Base-by-base conservation (phyloP, 164 flowering plant species). In the Liriodendron chinense region DNA sequence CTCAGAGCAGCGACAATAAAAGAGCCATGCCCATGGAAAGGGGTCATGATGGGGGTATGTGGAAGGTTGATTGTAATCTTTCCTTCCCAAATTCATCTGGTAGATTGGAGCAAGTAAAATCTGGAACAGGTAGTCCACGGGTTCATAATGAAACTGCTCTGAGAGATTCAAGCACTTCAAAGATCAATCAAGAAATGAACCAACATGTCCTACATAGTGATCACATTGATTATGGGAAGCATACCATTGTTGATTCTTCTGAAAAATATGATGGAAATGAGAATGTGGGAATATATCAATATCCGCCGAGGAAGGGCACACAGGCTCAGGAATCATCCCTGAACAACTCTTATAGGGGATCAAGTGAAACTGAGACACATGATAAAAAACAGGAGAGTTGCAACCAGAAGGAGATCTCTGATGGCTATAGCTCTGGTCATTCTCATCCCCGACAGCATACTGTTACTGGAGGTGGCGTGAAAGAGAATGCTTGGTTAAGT, bases 371-470 rank as follows among this genome's bases (percentile, higher is more conserved):
- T 76, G 89, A 78, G 67, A 74, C 75, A 49, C 72, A 72, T 78
- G 84, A 75, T 28, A 82, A 79, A 71, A 78, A 68, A 53, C 75
- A 28, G 63, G 79, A 78, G 66, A 78, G 73, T 63, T 72, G 71
- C 84, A 68, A 68, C 71, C 82, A 61, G 57, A 84, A 82, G 72
- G 85, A 82, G 72, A 79, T 76, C 59, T 65, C 84, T 80, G 87
- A 82, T 53, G 76, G 84, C 59, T 77, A 80, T 65, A 74, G 72
- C 66, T 84, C 91, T 67, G 74, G 70, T 76, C 77, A 78, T 69
- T 77, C 84, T 24, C 81, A 82, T 67, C 78, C 64, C 34, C 62
- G 62, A 4, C 75, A 72, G 43, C 82, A 72, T 62, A 50, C 79
- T 72, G 65, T 74, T 53, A 50, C 79, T 18, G 86, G 81, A 65